Base-by-base conservation (phyloP, 202 grass and related monocot species). In the Hordeum pubiflorum region DNA sequence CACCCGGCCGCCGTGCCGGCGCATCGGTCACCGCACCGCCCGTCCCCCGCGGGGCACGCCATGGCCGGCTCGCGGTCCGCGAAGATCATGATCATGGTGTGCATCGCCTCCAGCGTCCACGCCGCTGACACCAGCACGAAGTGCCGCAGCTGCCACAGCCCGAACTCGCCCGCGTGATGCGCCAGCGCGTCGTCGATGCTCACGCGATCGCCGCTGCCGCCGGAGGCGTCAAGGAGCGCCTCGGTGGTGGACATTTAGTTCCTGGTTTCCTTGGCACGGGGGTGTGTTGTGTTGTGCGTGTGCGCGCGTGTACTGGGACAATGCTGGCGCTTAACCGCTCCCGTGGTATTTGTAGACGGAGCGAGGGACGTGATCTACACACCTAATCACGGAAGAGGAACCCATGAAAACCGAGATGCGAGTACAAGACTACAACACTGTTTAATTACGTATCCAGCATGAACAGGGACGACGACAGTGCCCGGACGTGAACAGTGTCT, bases 51-150 rank as follows among this genome's bases (percentile, higher is more conserved):
- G 22, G 29, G 15, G 68, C 86, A 87, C 4, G 43, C 8, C 23
- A 62, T 63, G 73, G 48, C 63, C 5, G 94, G 91, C 48, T 97
- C 89, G 1, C 89, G 81, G 86, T 97, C 94, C 8, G 94, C 88
- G 83, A 97, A 97, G 83, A 97, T 94, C 75, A 92, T 94, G 13
- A 91, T 88, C 94, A 97, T 97, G 54, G 89, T 91, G 88, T 97
- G 94, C 15, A 97, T 71, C 48, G 89, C 91, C 78, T 97, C 91
- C 32, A 97, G 85, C 46, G 87, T 86, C 94, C 94, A 97, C 50
- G 94, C 94, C 23, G 79, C 41, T 0, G 91, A 92, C 0, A 87
- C 87, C 72, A 89, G 75, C 60, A 94, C 69, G 91, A 97, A 97
- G 82, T 97, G 94, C 22, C 83, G 91, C 20, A 97, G 94, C 89